These are phyloP conservation scores for Sclerotinia subarctica DNA, from an alignment of 2,329 filamentous ascomycete genomes.

Conservation along the genomic window DNA sequence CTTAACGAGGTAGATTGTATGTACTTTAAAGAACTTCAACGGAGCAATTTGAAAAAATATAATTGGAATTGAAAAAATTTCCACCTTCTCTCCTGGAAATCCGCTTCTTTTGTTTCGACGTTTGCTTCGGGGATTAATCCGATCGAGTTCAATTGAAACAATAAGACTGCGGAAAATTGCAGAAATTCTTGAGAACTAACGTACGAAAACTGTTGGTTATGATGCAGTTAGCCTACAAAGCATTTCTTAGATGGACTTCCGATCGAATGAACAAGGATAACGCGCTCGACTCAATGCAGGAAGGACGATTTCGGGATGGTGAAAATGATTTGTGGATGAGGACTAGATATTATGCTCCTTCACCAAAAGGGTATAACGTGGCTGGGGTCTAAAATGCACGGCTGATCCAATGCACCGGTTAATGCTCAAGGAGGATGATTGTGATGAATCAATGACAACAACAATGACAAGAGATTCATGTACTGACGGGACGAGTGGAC, in stretches of 20 bases:
- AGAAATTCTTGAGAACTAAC: constrained; percentile 19
- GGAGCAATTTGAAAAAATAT: background rate
- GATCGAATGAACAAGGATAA: constrained; percentile 19
- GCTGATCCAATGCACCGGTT: constrained; percentile 25
- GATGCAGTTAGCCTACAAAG: constrained; percentile 22
- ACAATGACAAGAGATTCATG: background rate
- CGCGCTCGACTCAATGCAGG: constrained; percentile 11
- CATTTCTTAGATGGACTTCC: constrained; percentile 10
- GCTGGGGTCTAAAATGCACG: constrained; percentile 21
- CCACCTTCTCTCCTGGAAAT: constrained; percentile 7
- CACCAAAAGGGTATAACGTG: constrained; percentile 23
- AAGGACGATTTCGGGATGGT: constrained; percentile 18
- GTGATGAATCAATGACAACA: background rate
- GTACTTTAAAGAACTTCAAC: constrained; percentile 1
- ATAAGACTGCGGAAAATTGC: constrained; percentile 20
- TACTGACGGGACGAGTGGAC: constrained; percentile 13
- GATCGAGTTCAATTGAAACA: constrained; percentile 20
- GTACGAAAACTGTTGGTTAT: constrained; percentile 22
- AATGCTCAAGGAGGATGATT: constrained; percentile 16
- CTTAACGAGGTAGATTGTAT: background rate
- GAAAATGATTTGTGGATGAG: constrained; percentile 4
- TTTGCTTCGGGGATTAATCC: constrained; percentile 17
- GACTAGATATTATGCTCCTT: constrained; percentile 13
- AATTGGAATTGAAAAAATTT: background rate
- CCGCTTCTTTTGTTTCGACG: constrained; percentile 15